These are phyloP conservation scores for Apiospora rasikravindrae DNA, from an alignment of 2,329 filamentous ascomycete species.

Conservation along the genomic window DNA sequence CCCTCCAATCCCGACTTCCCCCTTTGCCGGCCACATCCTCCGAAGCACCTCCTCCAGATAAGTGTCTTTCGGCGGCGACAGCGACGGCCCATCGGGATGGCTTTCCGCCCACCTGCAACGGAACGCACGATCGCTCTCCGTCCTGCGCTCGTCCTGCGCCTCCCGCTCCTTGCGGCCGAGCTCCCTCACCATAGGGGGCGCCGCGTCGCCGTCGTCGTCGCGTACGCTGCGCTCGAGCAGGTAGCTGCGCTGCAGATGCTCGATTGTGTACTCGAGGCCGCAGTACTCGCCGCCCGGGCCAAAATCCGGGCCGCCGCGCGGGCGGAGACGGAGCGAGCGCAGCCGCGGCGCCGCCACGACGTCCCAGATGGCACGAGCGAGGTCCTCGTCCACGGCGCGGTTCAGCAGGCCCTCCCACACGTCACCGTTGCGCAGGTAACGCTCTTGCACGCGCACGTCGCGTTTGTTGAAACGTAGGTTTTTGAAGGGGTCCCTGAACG, in stretches of 20 bases:
- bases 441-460: too few species aligned
- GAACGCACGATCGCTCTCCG: not conserved
- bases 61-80: not conserved
- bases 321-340: not conserved
- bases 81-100: not conserved
- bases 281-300: too few species aligned
- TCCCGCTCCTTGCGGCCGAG: not conserved
- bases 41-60: not conserved
- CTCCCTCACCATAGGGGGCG: not conserved
- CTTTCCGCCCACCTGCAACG: not conserved
- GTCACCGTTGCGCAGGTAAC: not conserved
- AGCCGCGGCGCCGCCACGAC: not conserved
- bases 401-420: not conserved
- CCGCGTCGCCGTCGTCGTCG: not conserved
- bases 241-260: not conserved
- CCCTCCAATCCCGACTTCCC: not conserved
- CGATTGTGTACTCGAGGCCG: not conserved
- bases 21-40: not conserved
- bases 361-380: not conserved
- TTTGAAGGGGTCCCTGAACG: not conserved
- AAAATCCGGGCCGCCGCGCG: not conserved
- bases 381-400: not conserved
- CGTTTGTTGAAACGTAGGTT: not conserved
- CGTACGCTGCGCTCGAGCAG: not conserved
- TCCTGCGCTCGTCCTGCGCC: not conserved